Evolutionary conservation across 148 eudicot genomes (phyloP), one percentile per base, ranked within the genome.

Genomic region (Rheum nobile): DNA sequence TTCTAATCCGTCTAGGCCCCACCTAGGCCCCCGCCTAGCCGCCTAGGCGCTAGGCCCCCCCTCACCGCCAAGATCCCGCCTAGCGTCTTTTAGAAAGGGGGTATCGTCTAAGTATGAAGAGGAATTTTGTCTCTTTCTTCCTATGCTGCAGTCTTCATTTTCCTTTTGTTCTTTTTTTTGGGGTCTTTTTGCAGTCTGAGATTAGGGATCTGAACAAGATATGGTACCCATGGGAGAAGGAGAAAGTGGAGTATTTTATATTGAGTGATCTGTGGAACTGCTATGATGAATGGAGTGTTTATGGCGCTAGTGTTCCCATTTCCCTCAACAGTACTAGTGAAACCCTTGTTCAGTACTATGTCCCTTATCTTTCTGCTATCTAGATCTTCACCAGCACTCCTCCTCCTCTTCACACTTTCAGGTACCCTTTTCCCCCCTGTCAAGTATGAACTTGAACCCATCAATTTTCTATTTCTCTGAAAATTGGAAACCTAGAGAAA

Each of bases 201-300:
- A 85, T 83, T 31, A 84, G 84, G 77, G 88, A 87, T 37, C 78
- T 95, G 41, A 95, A 95, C 71, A 90, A 71, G 79, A 78, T 95
- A 1, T 95, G 99, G 99, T 86, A 95, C 71, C 99, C 99, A 1
- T 91, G 93, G 89, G 96, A 90, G 32, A 86, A 91, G 43, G 96
- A 91, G 71, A 91, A 87, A 22, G 82, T 95, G 19, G 93, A 91
- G 63, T 95, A 75, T 57, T 91, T 91, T 46, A 85, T 84, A 16
- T 75, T 95, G 75, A 77, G 83, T 80, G 93, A 95, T 85, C 85
- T 95, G 21, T 95, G 99, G 99, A 82, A 86, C 44, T 79, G 85
- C 68, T 95, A 83, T 32, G 99, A 88, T 76, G 97, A 95, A 84
- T 91, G 96, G 97, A 95, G 99, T 82, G 96, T 90, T 35, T 95